Base-by-base conservation (phyloP, 768 basidiomycete genomes). In the Atractiella rhizophila region DNA sequence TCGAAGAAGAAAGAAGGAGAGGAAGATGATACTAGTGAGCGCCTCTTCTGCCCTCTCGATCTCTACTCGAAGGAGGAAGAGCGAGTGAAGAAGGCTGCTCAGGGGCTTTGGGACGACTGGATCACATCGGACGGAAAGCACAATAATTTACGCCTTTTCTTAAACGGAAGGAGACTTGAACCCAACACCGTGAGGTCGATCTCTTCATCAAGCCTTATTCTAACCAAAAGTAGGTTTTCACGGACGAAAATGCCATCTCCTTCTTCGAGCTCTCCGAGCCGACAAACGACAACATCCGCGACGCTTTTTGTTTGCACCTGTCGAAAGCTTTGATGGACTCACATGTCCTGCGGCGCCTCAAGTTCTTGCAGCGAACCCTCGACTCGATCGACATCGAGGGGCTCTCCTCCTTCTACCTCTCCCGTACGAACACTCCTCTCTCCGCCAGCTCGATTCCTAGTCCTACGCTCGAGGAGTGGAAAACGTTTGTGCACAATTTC, bases 1-100 rank as follows among this genome's bases (percentile, higher is more conserved):
- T 52, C 56, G 19, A 50, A 56, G 26, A 52, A 61, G 60, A 5
- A 43, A 19, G 31, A 31, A 21, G 13, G 24, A 12, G 13, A 9
- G n/a, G 4, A 34, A 6, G 13, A 21, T 6, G 13, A 16, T 11
- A 28, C 26, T 26, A 16, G n/a, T 10, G 20, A 34, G 7, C 35
- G 39, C n/a, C n/a, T n/a, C 23, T 98, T 81, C 57, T 86, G 83
- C 56, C 86, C 88, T 4, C 62, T 98, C 42, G 88, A 98, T 59
- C 63, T 98, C 18, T 94, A 71, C 57, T 86, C 85, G 13, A 63
- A 64, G 2, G 67, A 80, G 19, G 58, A 65, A 36, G 39, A 27
- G n/a, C 69, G 85, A 8, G 56, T 80, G 24, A 54, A 46, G n/a
- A 63, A 60, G 11, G 83, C 82, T 2, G 54, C 94, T n/a, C 55